Conservation (phyloP, 148 eudicot genomes). For the Fagopyrum homotropicum region DNA sequence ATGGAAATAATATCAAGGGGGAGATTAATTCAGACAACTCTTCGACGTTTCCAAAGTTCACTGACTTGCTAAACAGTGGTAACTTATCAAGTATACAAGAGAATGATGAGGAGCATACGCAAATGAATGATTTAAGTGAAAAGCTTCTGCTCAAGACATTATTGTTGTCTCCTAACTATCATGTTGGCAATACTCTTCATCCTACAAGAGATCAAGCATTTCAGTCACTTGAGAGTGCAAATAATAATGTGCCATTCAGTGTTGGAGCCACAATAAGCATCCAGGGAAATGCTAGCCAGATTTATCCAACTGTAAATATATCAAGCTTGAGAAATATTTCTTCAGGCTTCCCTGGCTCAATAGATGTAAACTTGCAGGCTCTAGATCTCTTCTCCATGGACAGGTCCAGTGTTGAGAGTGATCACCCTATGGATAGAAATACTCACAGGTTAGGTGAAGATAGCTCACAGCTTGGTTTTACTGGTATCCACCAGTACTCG, state of each 20-base stretch:
- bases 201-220: neutral
- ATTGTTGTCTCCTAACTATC: neutral
- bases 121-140: conserved; percentile 10
- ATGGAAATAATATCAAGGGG: neutral
- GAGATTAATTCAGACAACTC: conserved; percentile 2
- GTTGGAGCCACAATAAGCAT: neutral
- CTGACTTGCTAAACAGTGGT: conserved; percentile 7
- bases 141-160: conserved; percentile 10
- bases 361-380: conserved; percentile 8
- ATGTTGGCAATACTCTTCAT: neutral
- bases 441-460: neutral
- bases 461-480: neutral
- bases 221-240: neutral
- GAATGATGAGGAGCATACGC: neutral
- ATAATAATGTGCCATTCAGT: neutral
- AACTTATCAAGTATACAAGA: conserved; percentile 6
- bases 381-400: conserved; percentile 12
- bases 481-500: neutral
- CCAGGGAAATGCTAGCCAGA: neutral
- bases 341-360: conserved; percentile 5
- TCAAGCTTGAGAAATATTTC: conserved; percentile 7
- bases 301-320: conserved; percentile 6
- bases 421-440: neutral
- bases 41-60: neutral
- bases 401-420: neutral